phyloP scores from a whole-genome alignment of 2,329 filamentous ascomycete genomes.

The Phyllosticta paracitricarpa region DNA sequence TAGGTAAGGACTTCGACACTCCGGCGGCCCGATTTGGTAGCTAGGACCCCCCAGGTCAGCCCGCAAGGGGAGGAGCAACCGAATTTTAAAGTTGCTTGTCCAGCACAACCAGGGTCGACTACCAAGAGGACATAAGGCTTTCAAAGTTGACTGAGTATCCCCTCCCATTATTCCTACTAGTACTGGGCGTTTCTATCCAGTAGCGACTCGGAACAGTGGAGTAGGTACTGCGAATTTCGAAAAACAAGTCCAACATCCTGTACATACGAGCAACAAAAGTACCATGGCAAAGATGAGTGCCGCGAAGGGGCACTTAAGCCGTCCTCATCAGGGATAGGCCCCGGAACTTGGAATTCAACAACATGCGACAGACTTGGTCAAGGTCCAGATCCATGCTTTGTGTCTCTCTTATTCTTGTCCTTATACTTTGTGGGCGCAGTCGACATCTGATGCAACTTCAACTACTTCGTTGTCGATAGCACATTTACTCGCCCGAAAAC shows the following conservation, averaged over 20 bases:
- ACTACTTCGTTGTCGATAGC: not conserved
- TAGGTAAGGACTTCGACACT: not conserved
- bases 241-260: not conserved
- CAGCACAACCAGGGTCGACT: not conserved
- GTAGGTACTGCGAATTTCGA: no score
- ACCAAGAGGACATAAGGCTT: not conserved
- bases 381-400: not conserved
- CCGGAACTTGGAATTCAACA: not conserved
- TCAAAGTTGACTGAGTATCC: not conserved
- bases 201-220: no score
- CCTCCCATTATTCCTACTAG: not conserved
- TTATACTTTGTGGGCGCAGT: not conserved
- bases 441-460: not conserved
- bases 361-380: not conserved
- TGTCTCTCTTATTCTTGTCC: not conserved
- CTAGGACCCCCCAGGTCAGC: not conserved
- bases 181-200: no score
- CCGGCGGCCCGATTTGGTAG: not conserved
- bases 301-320: not conserved
- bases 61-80: not conserved
- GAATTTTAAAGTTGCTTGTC: not conserved
- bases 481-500: not conserved
- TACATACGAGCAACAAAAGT: not conserved
- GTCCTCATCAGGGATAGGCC: not conserved
- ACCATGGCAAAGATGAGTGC: not conserved